phyloP scores from a whole-genome alignment of 352 stramenopile species.

The Blastocystis sp. region DNA sequence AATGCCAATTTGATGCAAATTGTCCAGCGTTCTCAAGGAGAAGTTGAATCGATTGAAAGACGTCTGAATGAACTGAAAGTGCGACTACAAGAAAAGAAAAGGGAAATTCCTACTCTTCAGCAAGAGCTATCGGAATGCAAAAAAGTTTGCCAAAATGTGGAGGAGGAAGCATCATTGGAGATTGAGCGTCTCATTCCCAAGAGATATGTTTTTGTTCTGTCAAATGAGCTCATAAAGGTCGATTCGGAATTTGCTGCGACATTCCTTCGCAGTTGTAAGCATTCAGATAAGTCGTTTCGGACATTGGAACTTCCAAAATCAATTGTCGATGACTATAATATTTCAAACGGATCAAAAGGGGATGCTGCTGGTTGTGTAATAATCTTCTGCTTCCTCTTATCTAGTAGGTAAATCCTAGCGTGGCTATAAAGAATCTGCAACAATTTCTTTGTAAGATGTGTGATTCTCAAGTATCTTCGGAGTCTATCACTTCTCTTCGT shows the following conservation, averaged over 20 bases:
- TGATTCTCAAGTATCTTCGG: neutral
- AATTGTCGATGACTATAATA: neutral
- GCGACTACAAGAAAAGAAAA: neutral
- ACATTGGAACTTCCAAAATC: neutral
- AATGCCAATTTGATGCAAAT: neutral
- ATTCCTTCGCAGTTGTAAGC: constrained; percentile 30
- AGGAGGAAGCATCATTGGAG: constrained; percentile 1
- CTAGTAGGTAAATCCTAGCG: too few relatives aligned
- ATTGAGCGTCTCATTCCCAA: neutral
- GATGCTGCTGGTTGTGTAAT: neutral
- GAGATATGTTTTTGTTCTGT: neutral
- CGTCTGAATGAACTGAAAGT: neutral
- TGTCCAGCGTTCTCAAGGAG: neutral
- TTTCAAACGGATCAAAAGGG: neutral
- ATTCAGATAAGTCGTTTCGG: constrained; percentile 35
- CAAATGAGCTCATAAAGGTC: neutral
- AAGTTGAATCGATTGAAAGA: neutral
- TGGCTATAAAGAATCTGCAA: neutral
- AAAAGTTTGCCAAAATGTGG: neutral
- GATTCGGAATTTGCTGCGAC: neutral
- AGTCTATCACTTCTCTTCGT: neutral
- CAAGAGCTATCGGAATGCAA: neutral
- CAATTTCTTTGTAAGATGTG: neutral
- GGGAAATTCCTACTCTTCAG: constrained; percentile 5
- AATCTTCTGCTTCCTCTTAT: neutral